A percentile compares a stretch with the other conserved stretches of the same genome.
phyloP scores from a whole-genome alignment of 164 flowering plant genomes.

The Stephania yunnanensis region DNA sequence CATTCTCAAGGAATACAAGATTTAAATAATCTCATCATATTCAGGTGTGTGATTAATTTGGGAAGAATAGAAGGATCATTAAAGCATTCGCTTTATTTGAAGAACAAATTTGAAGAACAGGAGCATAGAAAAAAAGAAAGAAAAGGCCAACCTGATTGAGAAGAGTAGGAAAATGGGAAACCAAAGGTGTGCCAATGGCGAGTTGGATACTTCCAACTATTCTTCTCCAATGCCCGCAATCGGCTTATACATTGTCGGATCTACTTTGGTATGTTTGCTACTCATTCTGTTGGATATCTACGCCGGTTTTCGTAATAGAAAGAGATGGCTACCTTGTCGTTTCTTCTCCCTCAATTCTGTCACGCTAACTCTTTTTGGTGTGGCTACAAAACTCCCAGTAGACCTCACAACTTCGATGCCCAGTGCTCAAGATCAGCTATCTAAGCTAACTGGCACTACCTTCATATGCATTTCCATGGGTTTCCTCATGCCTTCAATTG shows the following conservation, averaged over 20 bases:
- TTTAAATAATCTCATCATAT: too few relatives aligned
- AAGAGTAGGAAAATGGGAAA: too few relatives aligned
- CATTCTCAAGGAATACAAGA: too few relatives aligned
- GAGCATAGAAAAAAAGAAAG: too few relatives aligned
- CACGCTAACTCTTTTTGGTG: neutral
- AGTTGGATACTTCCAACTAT: neutral
- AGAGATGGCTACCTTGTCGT: conserved; percentile 10
- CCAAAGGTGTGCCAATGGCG: too few relatives aligned
- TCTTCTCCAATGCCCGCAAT: neutral
- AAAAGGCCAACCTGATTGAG: too few relatives aligned
- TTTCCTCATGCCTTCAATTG: conserved; percentile 8
- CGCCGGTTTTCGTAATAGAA: neutral
- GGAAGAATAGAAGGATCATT: too few relatives aligned
- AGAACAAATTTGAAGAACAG: too few relatives aligned
- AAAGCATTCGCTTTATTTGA: too few relatives aligned
- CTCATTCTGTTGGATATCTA: neutral
- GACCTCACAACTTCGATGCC: conserved; percentile 15
- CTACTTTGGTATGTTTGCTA: neutral
- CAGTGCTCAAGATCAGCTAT: conserved; percentile 5
- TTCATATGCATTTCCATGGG: conserved; percentile 6
- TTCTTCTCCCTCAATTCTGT: conserved; percentile 7
- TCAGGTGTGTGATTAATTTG: too few relatives aligned
- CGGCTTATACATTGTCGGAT: neutral
- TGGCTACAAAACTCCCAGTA: conserved; percentile 8
- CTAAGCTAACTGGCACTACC: conserved; percentile 9